Percentiles rank a stretch among this genome's conserved stretches.
Evolutionary conservation across 225 moss, liverwort and hornwort genomes (phyloP).

Genomic region (Ulota crispa): DNA sequence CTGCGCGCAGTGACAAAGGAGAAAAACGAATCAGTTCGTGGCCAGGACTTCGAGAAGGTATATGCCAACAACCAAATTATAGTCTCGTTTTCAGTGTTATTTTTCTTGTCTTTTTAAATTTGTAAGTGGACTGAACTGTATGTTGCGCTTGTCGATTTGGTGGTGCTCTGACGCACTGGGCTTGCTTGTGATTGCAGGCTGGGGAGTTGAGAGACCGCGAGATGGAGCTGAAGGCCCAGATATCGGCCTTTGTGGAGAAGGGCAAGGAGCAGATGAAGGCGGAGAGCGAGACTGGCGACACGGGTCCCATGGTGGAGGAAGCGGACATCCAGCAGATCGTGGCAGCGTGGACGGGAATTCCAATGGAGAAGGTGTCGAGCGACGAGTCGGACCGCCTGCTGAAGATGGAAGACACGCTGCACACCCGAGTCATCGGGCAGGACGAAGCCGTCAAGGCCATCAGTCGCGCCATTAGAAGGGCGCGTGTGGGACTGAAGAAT

Average conservation of each 20-base stretch:
- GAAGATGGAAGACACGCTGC: slow-evolving; percentile 81
- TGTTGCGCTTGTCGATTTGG: too few relatives aligned
- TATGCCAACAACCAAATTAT: fast-evolving
- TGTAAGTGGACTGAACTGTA: too few relatives aligned
- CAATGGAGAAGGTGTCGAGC: slow-evolving; percentile 81
- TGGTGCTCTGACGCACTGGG: not conserved
- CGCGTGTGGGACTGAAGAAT: too few relatives aligned
- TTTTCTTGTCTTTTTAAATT: too few relatives aligned
- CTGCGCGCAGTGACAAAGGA: slow-evolving; percentile 70
- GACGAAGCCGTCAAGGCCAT: slow-evolving; percentile 82
- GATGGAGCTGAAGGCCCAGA: slow-evolving; percentile 81
- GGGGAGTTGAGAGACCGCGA: slow-evolving; percentile 75
- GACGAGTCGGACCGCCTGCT: slow-evolving; percentile 77
- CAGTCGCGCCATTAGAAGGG: slow-evolving; percentile 30
- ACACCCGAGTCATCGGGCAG: slow-evolving; percentile 69
- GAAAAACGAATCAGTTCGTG: slow-evolving; percentile 82
- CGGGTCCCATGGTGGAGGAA: slow-evolving; percentile 70
- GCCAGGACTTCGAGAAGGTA: slow-evolving; percentile 91
- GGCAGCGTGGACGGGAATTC: slow-evolving; percentile 85
- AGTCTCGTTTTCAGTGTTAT: too few relatives aligned
- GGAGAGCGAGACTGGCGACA: slow-evolving; percentile 74
- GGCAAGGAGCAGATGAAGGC: slow-evolving; percentile 78
- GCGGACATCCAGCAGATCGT: slow-evolving; percentile 89
- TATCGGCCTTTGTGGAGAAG: slow-evolving; percentile 65
- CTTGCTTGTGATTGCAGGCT: slow-evolving; percentile 30